phyloP scores from a whole-genome alignment of 2,329 filamentous ascomycete species.

The Cladosporium phlei region DNA sequence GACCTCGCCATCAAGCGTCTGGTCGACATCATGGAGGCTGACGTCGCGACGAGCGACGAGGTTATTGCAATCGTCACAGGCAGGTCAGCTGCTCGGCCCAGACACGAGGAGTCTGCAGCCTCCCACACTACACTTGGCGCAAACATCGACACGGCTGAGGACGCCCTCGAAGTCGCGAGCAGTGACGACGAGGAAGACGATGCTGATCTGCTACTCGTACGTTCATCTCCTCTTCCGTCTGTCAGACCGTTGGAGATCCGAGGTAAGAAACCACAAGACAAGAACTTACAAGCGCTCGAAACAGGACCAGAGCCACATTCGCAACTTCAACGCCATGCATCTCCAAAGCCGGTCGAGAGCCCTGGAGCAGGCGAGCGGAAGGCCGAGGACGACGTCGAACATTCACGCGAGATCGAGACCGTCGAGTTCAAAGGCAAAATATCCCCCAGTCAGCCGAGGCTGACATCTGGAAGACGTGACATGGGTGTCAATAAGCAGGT shows the following conservation, averaged over 20 bases:
- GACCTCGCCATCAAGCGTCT: constrained; percentile 66
- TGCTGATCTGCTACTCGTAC: constrained; percentile 13
- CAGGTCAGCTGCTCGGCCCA: constrained; percentile 4
- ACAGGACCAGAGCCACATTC: constrained; percentile 22
- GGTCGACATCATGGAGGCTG: constrained; percentile 68
- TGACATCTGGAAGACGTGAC: constrained; percentile 13
- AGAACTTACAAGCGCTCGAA: constrained; percentile 12
- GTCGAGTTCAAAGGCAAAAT: constrained; percentile 17
- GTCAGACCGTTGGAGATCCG: constrained; percentile 5
- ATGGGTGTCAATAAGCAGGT: too few relatives aligned
- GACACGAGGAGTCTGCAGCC: constrained; percentile 1
- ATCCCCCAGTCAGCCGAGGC: constrained; percentile 16
- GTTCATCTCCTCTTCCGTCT: constrained; percentile 10
- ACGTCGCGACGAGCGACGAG: constrained; percentile 55
- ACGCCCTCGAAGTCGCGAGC: constrained; percentile 15
- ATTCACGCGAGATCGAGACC: constrained; percentile 10
- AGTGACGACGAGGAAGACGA: constrained; percentile 19
- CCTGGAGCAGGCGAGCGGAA: background rate
- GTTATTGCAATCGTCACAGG: constrained; percentile 16
- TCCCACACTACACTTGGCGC: background rate
- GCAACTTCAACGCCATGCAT: constrained; percentile 37
- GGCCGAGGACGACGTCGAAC: constrained; percentile 4
- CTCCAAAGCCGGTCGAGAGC: constrained; percentile 22
- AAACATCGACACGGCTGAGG: constrained; percentile 7
- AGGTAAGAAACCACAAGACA: constrained; percentile 1